Conservation (phyloP, 2,329 filamentous ascomycete species). For the Massarina eburnea region DNA sequence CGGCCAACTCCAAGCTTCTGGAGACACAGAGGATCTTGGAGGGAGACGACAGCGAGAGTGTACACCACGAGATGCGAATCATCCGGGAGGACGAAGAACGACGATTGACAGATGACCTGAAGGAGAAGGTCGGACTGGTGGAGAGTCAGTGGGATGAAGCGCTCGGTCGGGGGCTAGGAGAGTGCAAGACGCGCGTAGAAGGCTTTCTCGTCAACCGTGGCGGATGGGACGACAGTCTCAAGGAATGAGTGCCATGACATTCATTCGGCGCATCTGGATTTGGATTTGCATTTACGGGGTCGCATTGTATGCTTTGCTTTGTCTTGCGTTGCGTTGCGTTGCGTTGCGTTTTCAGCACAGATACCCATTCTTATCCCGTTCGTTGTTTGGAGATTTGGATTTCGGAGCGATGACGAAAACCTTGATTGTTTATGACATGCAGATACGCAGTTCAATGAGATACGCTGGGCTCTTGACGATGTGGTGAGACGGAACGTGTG, state of each 20-base stretch:
- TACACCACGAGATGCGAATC: slow-evolving; percentile 54
- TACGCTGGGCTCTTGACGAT: neutral
- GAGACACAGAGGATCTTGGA: slow-evolving; percentile 61
- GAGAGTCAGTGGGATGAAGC: slow-evolving; percentile 90
- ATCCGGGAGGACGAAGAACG: slow-evolving; percentile 68
- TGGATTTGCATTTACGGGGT: slow-evolving; percentile 14
- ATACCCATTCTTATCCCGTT: slow-evolving; percentile 38
- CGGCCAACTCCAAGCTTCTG: slow-evolving; percentile 66
- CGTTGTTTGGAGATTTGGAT: neutral
- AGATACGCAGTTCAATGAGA: neutral
- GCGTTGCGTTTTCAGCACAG: slow-evolving; percentile 28
- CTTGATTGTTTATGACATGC: neutral
- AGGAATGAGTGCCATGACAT: slow-evolving; percentile 32
- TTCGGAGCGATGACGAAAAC: neutral
- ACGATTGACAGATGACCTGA: slow-evolving; percentile 78
- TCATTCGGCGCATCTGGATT: slow-evolving; percentile 5
- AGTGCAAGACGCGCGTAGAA: slow-evolving; percentile 73
- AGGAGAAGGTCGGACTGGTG: slow-evolving; percentile 89
- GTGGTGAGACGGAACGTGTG: neutral
- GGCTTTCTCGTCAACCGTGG: slow-evolving; percentile 72
- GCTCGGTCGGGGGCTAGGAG: slow-evolving; percentile 74
- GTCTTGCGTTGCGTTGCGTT: neutral
- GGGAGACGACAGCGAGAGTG: slow-evolving; percentile 43
- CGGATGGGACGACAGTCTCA: slow-evolving; percentile 77
- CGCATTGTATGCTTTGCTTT: slow-evolving; percentile 13